Evolutionary conservation across 257 asterid species (phyloP), one percentile per base, ranked within the genome.

Genomic region (Gentiana dahurica): DNA sequence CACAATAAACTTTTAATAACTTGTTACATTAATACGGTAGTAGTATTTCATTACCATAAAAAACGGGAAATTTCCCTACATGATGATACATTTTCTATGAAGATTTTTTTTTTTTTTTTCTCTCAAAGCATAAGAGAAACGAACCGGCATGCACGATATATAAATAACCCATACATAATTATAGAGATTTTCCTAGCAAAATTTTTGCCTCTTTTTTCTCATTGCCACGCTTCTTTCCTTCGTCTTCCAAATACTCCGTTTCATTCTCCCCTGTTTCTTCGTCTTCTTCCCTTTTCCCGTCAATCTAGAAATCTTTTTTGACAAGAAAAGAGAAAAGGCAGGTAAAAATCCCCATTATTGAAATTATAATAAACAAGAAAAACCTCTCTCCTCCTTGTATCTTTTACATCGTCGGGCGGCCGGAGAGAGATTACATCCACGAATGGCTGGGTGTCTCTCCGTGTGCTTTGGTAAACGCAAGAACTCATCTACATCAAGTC

Each of bases 371-470:
- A 24, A 24, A 24, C 24, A 24, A 24, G 24, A 24, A 24, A 24
- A 24, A 24, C 6, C 49, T 36, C 36, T 41, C 45, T 41, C 45
- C 12, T 33, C 53, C 49, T 59, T 55, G 12, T 41, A 44, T 50
- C 48, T 64, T 32, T 45, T 34, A 34, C 51, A 60, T 50, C 39
- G 5, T n/a, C 62, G 34, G 56, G 34, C 8, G 33, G 75, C 24
- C 24, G 24, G 24, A 47, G 81, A 54, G 86, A 73, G 79, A 69
- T 58, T 62, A 65, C 76, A 68, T 51, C 64, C 5, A 12, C 24
- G 34, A 2, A 86, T 86, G 95, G 81, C 84, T 76, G 84, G 78
- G 74, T 78, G 90, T 77, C 81, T 86, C 76, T 68, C 79, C 62
- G 53, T 65, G 73, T 86, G 94, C 61, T 83, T 80, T 69, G 70